These are phyloP conservation scores for Rhodotorula sp. DNA, from an alignment of 1,284 basidiomycete genomes.

Conservation along the genomic window DNA sequence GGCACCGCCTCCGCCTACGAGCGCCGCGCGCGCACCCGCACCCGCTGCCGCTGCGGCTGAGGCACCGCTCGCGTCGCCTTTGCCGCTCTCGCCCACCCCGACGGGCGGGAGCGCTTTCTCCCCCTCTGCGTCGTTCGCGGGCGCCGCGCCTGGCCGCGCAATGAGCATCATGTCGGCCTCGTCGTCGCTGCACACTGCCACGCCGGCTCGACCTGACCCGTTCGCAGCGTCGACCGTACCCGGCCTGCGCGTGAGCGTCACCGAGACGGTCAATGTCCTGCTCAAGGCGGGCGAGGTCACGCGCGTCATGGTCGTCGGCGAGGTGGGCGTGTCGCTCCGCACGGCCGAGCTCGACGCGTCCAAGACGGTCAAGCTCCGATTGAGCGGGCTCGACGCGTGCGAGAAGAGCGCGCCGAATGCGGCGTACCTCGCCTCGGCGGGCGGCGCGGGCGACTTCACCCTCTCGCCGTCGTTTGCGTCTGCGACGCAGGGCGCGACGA, in stretches of 20 bases:
- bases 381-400: slow-evolving; percentile 55
- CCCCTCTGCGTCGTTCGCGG: too few relatives aligned
- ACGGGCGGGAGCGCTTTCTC: too few relatives aligned
- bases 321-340: slow-evolving; percentile 51
- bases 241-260: slow-evolving; percentile 53
- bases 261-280: slow-evolving; percentile 57
- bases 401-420: slow-evolving; percentile 59
- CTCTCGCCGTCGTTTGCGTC: slow-evolving; percentile 51
- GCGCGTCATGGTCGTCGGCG: slow-evolving; percentile 57
- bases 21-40: neutral
- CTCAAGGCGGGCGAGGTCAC: slow-evolving; percentile 51
- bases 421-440: slow-evolving; percentile 53
- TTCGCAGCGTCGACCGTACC: slow-evolving; percentile 34
- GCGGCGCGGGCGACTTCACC: slow-evolving; percentile 54
- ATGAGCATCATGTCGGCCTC: slow-evolving; percentile 36
- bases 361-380: slow-evolving; percentile 50
- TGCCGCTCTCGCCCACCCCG: neutral
- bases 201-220: slow-evolving; percentile 22
- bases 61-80: neutral
- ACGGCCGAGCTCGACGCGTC: neutral
- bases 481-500: slow-evolving; percentile 41
- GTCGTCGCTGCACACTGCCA: slow-evolving; percentile 14
- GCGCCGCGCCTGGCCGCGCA: slow-evolving; percentile 20
- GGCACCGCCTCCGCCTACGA: slow-evolving; percentile 21
- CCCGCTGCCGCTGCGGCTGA: neutral